A percentile compares a stretch with the other conserved stretches of the same genome.
Conservation (phyloP, 441 rosid species). For the Euphorbia celastroides region DNA sequence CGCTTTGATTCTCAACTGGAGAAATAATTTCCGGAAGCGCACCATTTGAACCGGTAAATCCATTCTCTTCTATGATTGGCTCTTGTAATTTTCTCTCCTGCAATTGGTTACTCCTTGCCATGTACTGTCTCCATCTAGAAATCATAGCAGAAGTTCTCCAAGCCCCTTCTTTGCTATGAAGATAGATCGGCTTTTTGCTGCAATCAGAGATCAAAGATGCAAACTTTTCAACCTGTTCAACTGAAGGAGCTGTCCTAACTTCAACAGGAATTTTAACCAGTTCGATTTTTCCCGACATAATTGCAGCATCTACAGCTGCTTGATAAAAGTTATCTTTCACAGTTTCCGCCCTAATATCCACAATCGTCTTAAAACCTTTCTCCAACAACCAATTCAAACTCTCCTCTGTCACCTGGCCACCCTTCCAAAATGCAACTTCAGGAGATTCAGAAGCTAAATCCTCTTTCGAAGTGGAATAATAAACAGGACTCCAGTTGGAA, state of each 20-base stretch:
- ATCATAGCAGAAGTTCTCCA: constrained; percentile 90
- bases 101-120: constrained; percentile 46
- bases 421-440: constrained; percentile 78
- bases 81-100: constrained; percentile 20
- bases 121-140: constrained; percentile 92
- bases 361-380: constrained; percentile 72
- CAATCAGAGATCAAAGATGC: constrained; percentile 68
- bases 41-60: constrained; percentile 33
- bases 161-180: constrained; percentile 91
- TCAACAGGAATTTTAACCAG: constrained; percentile 73
- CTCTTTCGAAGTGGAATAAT: constrained; percentile 52
- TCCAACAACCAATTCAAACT: constrained; percentile 80
- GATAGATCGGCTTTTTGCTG: constrained; percentile 76
- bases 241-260: constrained; percentile 76
- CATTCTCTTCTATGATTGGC: constrained; percentile 22
- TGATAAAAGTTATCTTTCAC: constrained; percentile 79
- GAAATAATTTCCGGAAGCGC: constrained; percentile 23
- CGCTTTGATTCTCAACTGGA: constrained; percentile 20
- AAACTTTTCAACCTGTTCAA: constrained; percentile 90
- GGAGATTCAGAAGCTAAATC: constrained; percentile 38
- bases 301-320: constrained; percentile 59
- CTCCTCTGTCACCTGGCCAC: constrained; percentile 92
- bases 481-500: constrained; percentile 83
- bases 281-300: constrained; percentile 52
- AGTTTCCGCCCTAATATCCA: constrained; percentile 78